Conservation (phyloP, 257 asterid genomes). For the Thymus quinquecostatus region DNA sequence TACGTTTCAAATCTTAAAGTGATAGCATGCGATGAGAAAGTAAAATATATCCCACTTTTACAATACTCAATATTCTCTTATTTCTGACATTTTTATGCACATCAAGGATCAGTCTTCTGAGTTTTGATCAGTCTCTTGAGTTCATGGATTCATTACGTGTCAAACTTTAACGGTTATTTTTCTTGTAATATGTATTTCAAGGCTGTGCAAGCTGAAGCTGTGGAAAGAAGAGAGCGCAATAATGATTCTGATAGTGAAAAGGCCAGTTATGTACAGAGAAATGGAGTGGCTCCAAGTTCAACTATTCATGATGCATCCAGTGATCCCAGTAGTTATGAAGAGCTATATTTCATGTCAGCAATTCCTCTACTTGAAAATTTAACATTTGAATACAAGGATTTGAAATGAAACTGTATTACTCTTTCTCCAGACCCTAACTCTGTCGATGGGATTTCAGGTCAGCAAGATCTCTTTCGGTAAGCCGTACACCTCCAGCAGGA, state of each 20-base stretch:
- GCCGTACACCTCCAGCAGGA: conserved; percentile 52
- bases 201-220: conserved; percentile 42
- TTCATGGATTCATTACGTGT: conserved; percentile 13
- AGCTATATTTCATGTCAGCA: conserved; percentile 53
- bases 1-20: neutral
- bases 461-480: conserved; percentile 72
- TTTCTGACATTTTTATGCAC: no score
- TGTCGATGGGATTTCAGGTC: conserved; percentile 52
- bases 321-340: conserved; percentile 38
- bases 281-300: conserved; percentile 41
- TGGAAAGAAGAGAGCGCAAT: conserved; percentile 38
- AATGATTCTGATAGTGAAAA: conserved; percentile 36
- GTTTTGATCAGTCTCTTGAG: no score
- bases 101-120: no score
- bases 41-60: neutral
- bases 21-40: neutral
- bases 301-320: conserved; percentile 56
- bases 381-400: conserved; percentile 1
- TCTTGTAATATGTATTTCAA: conserved; percentile 26
- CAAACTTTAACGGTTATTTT: conserved; percentile 1
- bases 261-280: conserved; percentile 11
- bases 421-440: neutral
- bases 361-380: conserved; percentile 15
- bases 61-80: no score
- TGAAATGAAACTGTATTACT: neutral